These are phyloP conservation scores for Penicillium frequentans DNA, from an alignment of 2,329 filamentous ascomycete genomes.

Conservation along the genomic window DNA sequence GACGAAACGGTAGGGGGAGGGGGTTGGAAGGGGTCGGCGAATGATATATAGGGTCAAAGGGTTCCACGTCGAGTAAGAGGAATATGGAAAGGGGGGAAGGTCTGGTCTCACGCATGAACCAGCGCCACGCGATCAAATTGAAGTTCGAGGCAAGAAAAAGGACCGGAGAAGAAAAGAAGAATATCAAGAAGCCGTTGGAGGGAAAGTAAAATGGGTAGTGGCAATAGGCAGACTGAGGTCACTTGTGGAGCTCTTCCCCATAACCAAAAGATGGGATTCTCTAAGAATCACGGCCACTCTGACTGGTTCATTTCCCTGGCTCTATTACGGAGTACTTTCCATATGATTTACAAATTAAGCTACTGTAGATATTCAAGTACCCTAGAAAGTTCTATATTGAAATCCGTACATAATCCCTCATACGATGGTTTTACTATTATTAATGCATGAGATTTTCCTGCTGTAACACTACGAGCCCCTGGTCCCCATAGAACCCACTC, in stretches of 20 bases:
- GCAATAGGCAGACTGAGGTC: slow-evolving; percentile 13
- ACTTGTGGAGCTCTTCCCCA: slow-evolving; percentile 5
- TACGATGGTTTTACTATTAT: background rate
- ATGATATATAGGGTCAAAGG: slow-evolving; percentile 3
- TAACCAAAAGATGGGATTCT: background rate
- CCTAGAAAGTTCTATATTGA: too few relatives aligned
- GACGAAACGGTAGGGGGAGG: slow-evolving; percentile 2
- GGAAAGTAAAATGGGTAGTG: slow-evolving; percentile 8
- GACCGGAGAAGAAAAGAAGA: slow-evolving; percentile 11
- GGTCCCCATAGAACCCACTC: background rate
- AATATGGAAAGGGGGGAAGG: background rate
- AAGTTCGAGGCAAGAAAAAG: slow-evolving; percentile 15
- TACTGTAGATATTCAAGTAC: too few relatives aligned
- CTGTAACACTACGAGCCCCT: background rate
- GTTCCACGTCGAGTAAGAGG: background rate
- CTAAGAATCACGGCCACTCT: background rate
- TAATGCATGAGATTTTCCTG: background rate
- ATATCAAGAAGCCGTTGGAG: slow-evolving; percentile 9
- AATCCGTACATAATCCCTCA: background rate
- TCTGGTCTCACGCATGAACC: background rate
- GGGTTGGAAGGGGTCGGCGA: background rate
- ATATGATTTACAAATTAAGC: too few relatives aligned
- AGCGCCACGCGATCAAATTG: slow-evolving; percentile 16
- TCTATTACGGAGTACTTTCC: too few relatives aligned
- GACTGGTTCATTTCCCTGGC: slow-evolving; percentile 3